Conservation (phyloP, 495 filamentous ascomycete species). For the Aspergillus nanangensis region DNA sequence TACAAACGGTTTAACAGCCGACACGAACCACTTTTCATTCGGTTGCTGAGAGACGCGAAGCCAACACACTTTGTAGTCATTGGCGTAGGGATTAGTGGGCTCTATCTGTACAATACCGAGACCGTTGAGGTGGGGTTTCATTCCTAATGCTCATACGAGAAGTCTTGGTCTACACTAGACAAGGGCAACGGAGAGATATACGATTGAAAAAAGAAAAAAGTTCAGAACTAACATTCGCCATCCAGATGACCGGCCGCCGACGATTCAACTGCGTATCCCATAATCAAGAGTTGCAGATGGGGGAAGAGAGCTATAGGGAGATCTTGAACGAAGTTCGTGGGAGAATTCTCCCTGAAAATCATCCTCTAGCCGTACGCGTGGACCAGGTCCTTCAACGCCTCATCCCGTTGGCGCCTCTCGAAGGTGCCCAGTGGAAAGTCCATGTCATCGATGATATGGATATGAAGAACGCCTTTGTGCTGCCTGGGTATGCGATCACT, state of each 20-base stretch:
- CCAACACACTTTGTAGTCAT: conserved; percentile 31
- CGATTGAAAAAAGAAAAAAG: no score
- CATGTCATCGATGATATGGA: conserved; percentile 70
- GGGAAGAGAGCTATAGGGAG: conserved; percentile 45
- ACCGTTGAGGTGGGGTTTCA: conserved; percentile 55
- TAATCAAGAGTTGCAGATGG: conserved; percentile 48
- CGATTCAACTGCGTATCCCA: conserved; percentile 75
- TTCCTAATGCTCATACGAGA: not conserved
- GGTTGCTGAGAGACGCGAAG: conserved; percentile 18
- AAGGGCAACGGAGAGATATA: no score
- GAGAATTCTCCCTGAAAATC: conserved; percentile 45
- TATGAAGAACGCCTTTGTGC: conserved; percentile 77
- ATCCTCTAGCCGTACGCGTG: conserved; percentile 53
- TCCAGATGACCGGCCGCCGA: conserved; percentile 61
- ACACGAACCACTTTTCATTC: conserved; percentile 12
- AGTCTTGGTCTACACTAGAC: no score
- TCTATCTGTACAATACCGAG: conserved; percentile 74
- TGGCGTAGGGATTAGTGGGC: conserved; percentile 29
- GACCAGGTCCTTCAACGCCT: conserved; percentile 65
- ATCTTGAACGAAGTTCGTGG: conserved; percentile 44
- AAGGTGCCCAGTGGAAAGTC: conserved; percentile 71
- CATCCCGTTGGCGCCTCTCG: conserved; percentile 63
- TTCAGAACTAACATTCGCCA: conserved; percentile 4
- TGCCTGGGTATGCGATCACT: conserved; percentile 56
- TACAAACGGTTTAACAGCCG: conserved; percentile 29